Evolutionary conservation across 441 rosid species (phyloP).

Genomic region (Corymbia citriodora): DNA sequence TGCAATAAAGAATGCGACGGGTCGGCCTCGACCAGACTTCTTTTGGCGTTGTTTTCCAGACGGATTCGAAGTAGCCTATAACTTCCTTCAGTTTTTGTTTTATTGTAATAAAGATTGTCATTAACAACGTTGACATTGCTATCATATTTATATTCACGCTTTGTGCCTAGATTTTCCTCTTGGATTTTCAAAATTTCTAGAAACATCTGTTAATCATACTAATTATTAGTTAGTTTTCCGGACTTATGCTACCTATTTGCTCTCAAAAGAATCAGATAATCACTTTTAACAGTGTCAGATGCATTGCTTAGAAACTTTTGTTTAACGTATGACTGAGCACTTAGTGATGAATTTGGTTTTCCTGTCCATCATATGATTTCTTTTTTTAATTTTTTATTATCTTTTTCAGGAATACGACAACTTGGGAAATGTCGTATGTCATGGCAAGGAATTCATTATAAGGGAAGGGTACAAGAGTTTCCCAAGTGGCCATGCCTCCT

Average conservation of each 20-base stretch:
- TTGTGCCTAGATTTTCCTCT: neutral
- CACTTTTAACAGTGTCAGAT: neutral
- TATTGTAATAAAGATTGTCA: neutral
- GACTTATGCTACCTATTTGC: neutral
- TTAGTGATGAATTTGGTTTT: neutral
- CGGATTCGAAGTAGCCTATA: neutral
- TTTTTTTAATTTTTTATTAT: neutral
- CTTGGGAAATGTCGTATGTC: slow-evolving; percentile 65
- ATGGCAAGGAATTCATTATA: slow-evolving; percentile 49
- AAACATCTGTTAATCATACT: neutral
- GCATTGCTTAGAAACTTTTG: neutral
- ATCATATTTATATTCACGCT: neutral
- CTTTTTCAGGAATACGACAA: slow-evolving; percentile 45
- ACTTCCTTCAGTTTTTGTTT: neutral
- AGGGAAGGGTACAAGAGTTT: slow-evolving; percentile 93
- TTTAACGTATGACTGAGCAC: neutral
- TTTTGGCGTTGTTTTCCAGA: slow-evolving; percentile 15
- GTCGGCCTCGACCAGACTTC: slow-evolving; percentile 15
- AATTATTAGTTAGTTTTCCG: neutral
- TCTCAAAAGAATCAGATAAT: neutral
- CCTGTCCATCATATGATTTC: neutral
- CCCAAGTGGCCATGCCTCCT: slow-evolving; percentile 91
- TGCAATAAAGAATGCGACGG: slow-evolving; percentile 9
- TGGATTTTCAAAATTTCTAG: neutral
- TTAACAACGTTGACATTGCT: neutral